Evolutionary conservation across 345 rosid genomes (phyloP), one percentile per base, ranked within the genome.

Genomic region (Hirschfeldia incana): DNA sequence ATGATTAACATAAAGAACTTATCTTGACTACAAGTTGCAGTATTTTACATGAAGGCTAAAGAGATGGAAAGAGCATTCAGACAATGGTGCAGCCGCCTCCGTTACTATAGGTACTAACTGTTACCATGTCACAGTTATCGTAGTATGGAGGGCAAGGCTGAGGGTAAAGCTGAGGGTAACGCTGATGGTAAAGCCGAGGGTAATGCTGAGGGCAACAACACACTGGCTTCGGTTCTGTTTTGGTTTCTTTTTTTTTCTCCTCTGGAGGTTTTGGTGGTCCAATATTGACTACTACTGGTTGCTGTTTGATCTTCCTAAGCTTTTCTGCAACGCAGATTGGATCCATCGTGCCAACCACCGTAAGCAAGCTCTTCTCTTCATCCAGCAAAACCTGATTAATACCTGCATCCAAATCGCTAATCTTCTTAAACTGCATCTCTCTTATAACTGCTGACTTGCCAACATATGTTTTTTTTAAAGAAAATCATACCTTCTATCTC

Each of bases 311-410:
- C 73, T 70, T 80, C 68, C 6, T 71, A 3, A 80, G 80, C 68
- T 76, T 60, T 16, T 1, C 62, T 7, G 8, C 73, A 3, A 80
- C 17, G 57, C 80, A 80, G 3, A 80, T 67, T 0, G 83, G 80
- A 34, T 80, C 83, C 83, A 80, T 80, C 13, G 83, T 75, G 7
- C 83, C 83, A 10, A 80, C 83, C 69, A 75, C 83, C 0, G 83
- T 80, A 9, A 80, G 80, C 72, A 80, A 42, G 10, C 72, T 70
- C 76, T 75, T 80, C 65, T 80, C 80, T 30, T 57, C 34, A 80
- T 80, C 83, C 6, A 80, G 29, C 15, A 67, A 10, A 59, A 80
- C 80, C 9, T 42, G 63, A 65, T 80, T 58, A 15, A 80, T 68
- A 75, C 83, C 83, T 80, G 79, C 72, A 64, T 63, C 30, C 29